Conservation (phyloP, 1,284 basidiomycete species). For the Peniophora sp. region DNA sequence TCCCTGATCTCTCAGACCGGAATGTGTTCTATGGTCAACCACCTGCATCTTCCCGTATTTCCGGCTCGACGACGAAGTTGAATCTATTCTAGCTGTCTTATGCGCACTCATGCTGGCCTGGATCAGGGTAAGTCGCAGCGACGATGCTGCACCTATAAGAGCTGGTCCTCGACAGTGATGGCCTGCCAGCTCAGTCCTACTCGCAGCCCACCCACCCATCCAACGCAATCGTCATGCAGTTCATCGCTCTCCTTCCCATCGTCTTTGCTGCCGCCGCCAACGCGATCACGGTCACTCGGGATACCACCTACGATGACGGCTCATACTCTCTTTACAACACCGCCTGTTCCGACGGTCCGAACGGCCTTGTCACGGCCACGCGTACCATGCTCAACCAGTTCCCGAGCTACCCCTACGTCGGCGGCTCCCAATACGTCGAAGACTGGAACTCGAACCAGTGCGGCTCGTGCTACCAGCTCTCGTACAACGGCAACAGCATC, state of each 20-base stretch:
- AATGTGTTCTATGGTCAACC: too few species aligned
- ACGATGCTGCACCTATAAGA: constrained; percentile 14
- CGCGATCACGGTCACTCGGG: constrained; percentile 28
- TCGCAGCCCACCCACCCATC: too few species aligned
- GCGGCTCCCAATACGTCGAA: constrained; percentile 32
- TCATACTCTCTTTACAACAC: constrained; percentile 24
- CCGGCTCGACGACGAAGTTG: too few species aligned
- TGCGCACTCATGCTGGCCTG: too few species aligned
- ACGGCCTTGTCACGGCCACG: constrained; percentile 34
- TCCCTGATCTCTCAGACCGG: too few species aligned
- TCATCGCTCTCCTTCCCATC: constrained; percentile 14
- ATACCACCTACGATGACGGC: constrained; percentile 33
- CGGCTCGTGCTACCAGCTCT: constrained; percentile 39
- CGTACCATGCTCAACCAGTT: constrained; percentile 40
- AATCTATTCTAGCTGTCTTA: too few species aligned
- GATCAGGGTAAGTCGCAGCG: too few species aligned
- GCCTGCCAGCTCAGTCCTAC: too few species aligned
- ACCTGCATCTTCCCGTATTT: too few species aligned
- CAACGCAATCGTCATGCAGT: background rate
- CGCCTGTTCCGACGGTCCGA: constrained; percentile 41
- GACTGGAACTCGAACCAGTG: constrained; percentile 34
- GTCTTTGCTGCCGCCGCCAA: constrained; percentile 5
- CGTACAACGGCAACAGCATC: constrained; percentile 29
- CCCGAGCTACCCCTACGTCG: constrained; percentile 43
- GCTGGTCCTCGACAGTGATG: constrained; percentile 3